Base-by-base conservation (phyloP, 148 eudicot species). In the Fagopyrum esculentum region DNA sequence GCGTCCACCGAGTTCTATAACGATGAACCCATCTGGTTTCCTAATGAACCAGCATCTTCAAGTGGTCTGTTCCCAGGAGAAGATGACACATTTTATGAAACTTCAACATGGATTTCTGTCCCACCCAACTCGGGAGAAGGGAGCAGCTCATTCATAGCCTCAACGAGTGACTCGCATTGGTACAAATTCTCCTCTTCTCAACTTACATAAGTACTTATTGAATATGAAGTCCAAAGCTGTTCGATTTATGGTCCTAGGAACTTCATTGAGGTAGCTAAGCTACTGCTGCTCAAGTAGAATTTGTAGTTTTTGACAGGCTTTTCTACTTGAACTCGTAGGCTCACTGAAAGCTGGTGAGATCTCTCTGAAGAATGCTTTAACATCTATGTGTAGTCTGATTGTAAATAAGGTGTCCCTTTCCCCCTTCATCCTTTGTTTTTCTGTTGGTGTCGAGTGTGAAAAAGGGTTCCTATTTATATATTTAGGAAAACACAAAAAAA, bases 361-460 rank as follows among this genome's bases (percentile, higher is more conserved):
- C 19, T 55, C 17, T 55, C 6, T 55, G 26, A 16, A 55, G 60
- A 1, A 35, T 35, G 40, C 40, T 35, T 35, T 35, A 49, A 15
- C 60, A 1, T 35, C 17, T 40, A 63, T 63, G 22, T 66, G 8
- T 17, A 66, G 71, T 66, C 46, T 66, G 45, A 40, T 15, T 66
- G 71, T 66, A 66, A 19, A 40, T 66, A 66, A 66, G 71, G 71
- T 66, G 47, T 66, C 71, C 69, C 71, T 66, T 66, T 4, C 12
- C 71, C 71, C 71, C 71, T 66, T 66, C 71, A 66, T 66, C 71
- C 40, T 66, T 66, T 66, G 47, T 11, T 66, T 66, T 66, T 63
- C 40, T 12, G 71, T 66, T 66, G 71, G 71, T 66, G 71, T 66
- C 13, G 71, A 35, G 71, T 66, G 13, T 26, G 1, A 35, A 30